Conservation (phyloP, 345 rosid species). For the Pseudoturritis turrita region DNA sequence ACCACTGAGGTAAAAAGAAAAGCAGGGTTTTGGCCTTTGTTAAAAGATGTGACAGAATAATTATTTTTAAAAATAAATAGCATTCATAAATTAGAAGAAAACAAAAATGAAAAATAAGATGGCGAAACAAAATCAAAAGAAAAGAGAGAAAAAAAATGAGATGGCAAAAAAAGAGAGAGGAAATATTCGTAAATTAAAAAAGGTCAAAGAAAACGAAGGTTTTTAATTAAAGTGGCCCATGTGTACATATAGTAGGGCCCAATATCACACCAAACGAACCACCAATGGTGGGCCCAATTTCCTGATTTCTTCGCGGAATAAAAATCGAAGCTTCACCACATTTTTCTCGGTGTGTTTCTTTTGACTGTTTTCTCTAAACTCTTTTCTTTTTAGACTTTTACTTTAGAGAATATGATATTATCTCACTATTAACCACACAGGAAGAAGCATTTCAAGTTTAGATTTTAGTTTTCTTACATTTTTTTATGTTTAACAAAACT, state of each 20-base stretch:
- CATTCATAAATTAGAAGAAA: background rate
- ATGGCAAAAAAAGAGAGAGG: background rate
- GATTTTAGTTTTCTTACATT: background rate
- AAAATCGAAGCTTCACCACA: slow-evolving; percentile 15
- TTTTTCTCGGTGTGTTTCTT: slow-evolving; percentile 20
- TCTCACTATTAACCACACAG: background rate
- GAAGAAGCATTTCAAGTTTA: background rate
- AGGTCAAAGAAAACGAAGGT: slow-evolving; percentile 21
- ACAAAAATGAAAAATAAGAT: background rate
- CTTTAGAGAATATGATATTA: background rate
- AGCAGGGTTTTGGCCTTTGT: slow-evolving; percentile 35
- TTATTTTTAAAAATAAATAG: background rate
- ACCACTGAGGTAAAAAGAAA: slow-evolving; percentile 32
- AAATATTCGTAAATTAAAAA: slow-evolving; percentile 11
- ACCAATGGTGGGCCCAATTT: slow-evolving; percentile 1
- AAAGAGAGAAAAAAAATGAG: background rate
- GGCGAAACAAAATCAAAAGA: background rate
- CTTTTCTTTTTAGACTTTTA: background rate
- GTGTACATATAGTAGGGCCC: slow-evolving; percentile 18
- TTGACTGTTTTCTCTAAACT: slow-evolving; percentile 2
- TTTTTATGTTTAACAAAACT: background rate
- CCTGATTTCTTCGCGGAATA: slow-evolving; percentile 8
- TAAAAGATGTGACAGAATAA: slow-evolving; percentile 34
- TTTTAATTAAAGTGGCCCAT: slow-evolving; percentile 18
- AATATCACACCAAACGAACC: slow-evolving; percentile 19